Conservation (phyloP, 192 early-diverging fungal species). For the Obelidium mucronatum region DNA sequence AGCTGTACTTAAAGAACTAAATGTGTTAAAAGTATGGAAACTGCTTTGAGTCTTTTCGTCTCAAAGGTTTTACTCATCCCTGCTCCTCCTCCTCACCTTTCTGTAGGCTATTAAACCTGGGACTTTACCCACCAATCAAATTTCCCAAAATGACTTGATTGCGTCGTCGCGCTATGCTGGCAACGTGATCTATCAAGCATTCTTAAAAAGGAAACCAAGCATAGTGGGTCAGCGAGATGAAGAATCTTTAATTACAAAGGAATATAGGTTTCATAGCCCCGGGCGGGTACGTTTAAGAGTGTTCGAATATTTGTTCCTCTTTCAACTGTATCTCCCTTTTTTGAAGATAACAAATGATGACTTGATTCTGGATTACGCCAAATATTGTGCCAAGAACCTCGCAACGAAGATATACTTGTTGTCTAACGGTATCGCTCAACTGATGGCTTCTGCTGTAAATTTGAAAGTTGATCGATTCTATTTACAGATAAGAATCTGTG, state of each 20-base stretch:
- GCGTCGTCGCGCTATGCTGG: neutral
- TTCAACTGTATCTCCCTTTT: too few species aligned
- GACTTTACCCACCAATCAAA: too few species aligned
- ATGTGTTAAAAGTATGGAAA: constrained; percentile 23
- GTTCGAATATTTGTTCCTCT: too few species aligned
- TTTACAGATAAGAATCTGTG: constrained; percentile 24
- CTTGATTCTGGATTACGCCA: constrained; percentile 26
- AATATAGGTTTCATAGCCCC: too few species aligned
- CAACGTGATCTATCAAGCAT: constrained; percentile 8
- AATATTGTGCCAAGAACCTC: neutral
- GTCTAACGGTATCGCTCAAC: constrained; percentile 29
- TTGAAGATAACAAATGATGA: constrained; percentile 28
- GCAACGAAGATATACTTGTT: neutral
- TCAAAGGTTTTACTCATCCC: too few species aligned
- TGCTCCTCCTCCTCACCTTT: too few species aligned
- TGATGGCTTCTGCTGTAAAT: neutral
- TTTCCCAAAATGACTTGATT: constrained; percentile 2
- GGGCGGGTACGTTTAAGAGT: too few species aligned
- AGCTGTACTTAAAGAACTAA: constrained; percentile 11
- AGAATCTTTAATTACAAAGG: constrained; percentile 3
- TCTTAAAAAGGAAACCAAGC: neutral
- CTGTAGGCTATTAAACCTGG: too few species aligned
- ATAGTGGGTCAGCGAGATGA: constrained; percentile 7
- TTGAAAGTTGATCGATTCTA: neutral
- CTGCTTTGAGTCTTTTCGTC: too few species aligned